phyloP scores from a whole-genome alignment of 768 basidiomycete genomes.

The Mycena rebaudengoi region DNA sequence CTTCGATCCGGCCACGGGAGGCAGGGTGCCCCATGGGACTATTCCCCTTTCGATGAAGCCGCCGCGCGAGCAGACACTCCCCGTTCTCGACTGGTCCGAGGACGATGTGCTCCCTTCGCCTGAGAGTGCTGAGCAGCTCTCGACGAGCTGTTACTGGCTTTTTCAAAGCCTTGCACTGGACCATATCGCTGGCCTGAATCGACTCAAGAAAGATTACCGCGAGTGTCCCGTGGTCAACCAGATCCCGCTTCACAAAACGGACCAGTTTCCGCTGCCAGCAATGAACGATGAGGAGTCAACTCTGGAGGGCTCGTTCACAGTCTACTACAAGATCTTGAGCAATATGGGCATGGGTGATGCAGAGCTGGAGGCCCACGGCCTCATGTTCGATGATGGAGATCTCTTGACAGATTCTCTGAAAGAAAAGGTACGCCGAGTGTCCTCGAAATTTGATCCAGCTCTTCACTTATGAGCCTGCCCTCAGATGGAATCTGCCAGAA shows the following conservation, averaged over 20 bases:
- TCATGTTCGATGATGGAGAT: constrained; percentile 22
- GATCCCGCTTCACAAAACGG: constrained; percentile 26
- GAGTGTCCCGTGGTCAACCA: constrained; percentile 6
- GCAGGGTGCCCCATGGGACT: constrained; percentile 13
- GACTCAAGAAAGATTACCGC: background rate
- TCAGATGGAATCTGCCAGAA: constrained; percentile 26
- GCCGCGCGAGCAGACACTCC: constrained; percentile 1
- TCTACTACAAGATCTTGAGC: constrained; percentile 2
- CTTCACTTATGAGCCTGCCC: constrained; percentile 14
- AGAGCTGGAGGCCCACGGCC: constrained; percentile 6
- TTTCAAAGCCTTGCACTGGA: background rate
- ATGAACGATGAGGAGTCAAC: constrained; percentile 29
- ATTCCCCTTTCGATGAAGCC: constrained; percentile 4
- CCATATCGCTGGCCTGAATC: constrained; percentile 4
- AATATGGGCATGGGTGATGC: constrained; percentile 1
- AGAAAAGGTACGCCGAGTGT: constrained; percentile 12
- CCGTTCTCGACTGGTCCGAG: background rate
- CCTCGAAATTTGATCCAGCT: background rate
- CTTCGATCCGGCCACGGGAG: constrained; percentile 14
- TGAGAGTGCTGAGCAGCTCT: background rate
- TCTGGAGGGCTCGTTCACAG: constrained; percentile 16
- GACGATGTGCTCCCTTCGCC: background rate
- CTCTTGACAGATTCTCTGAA: constrained; percentile 18
- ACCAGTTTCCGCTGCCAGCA: constrained; percentile 16
- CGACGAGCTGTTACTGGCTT: background rate